Evolutionary conservation across 768 basidiomycete species (phyloP), one percentile per base, ranked within the genome.

Genomic region (Tephrocybe sp.): DNA sequence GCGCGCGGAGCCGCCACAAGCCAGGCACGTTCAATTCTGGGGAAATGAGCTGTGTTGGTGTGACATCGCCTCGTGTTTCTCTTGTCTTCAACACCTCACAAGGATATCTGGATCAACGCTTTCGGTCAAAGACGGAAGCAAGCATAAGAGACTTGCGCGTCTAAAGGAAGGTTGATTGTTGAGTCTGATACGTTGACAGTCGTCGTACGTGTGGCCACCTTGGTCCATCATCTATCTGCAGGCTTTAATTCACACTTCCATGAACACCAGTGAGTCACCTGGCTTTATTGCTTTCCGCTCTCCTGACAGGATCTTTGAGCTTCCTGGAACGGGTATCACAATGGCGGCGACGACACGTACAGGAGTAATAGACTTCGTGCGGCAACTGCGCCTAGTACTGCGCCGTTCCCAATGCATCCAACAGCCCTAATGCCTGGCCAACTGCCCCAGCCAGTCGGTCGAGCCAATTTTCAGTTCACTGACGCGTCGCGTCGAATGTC

Each of bases 391-490:
- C 60, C 62, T 41, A n/a, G n/a, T n/a, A 40, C 51, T 12, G 50
- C 55, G 44, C 53, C 45, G 19, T 55, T 47, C 18, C 57, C 61
- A n/a, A 36, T 50, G 40, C 54, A 61, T 57, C 57, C 56, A 39
- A 10, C 56, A 46, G 39, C 57, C 2, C 52, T 60, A 3, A 58
- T 61, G 58, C 58, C 56, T 50, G 49, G 62, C 15, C 39, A 57
- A 33, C 39, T 45, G 13, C 60, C 58, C 18, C 50, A 60, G 7
- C 42, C 57, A n/a, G 57, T 57, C 23, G 54, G 60, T 23, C 56
- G 52, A 34, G 42, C 61, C 19, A 59, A 65, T 46, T 31, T 66
- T 15, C 61, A 65, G 27, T 63, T 62, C 43, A 25, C 47, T n/a
- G 48, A 50, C 36, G n/a, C 50, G 10, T 41, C 49, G 6, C 56